phyloP scores from a whole-genome alignment of 2,329 filamentous ascomycete genomes.

The Fusarium brevicatenulatum region DNA sequence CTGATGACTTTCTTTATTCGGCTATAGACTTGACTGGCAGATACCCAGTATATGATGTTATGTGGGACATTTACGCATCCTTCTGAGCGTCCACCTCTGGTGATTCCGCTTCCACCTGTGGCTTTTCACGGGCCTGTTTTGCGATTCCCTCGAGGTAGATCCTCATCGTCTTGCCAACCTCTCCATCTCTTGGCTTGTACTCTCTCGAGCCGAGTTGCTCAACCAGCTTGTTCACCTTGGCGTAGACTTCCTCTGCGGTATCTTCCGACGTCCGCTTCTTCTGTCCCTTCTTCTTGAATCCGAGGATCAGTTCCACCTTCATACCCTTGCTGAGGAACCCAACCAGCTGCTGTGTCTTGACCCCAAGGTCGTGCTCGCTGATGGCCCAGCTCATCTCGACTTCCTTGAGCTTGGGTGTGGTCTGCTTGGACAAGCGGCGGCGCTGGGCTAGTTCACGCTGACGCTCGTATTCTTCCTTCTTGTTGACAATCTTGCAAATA shows the following conservation, averaged over 20 bases:
- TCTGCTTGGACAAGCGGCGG: conserved; percentile 55
- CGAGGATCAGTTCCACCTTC: conserved; percentile 78
- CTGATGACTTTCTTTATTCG: conserved; percentile 28
- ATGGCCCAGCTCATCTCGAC: conserved; percentile 95
- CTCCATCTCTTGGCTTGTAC: conserved; percentile 57
- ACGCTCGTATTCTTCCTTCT: conserved; percentile 59
- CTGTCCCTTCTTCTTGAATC: conserved; percentile 68
- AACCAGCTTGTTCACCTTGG: conserved; percentile 49
- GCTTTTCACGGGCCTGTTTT: conserved; percentile 4
- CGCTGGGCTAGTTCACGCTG: conserved; percentile 56
- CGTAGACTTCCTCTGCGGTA: conserved; percentile 69
- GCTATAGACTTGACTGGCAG: conserved; percentile 33
- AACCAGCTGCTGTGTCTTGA: conserved; percentile 73
- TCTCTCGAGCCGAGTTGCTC: conserved; percentile 55
- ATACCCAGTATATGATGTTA: conserved; percentile 40
- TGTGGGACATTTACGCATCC: conserved; percentile 1
- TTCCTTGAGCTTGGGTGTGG: conserved; percentile 69
- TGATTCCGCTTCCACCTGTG: not conserved
- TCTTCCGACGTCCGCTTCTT: conserved; percentile 66
- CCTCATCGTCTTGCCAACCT: conserved; percentile 55
- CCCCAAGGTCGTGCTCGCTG: conserved; percentile 76
- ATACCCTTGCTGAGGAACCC: conserved; percentile 79
- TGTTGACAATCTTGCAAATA: conserved; percentile 77
- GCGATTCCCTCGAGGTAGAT: conserved; percentile 55
- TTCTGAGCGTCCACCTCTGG: not conserved